Conservation (phyloP, 2,329 filamentous ascomycete genomes). For the Fusarium luffae region DNA sequence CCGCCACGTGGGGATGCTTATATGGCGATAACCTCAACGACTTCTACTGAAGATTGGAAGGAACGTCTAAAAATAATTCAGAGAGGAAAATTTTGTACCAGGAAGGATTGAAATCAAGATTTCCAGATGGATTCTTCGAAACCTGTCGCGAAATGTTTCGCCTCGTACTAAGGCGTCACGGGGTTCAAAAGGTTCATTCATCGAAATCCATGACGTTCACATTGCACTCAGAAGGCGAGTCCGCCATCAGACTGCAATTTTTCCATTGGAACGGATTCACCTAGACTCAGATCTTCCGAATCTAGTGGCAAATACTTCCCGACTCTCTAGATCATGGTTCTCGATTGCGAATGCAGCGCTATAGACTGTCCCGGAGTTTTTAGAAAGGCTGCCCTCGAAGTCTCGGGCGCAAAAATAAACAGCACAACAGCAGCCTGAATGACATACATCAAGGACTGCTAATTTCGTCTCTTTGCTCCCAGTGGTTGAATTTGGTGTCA, state of each 20-base stretch:
- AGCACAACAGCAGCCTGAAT: not conserved
- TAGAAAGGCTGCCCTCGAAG: not conserved
- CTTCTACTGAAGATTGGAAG: not conserved
- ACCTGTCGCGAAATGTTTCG: not conserved
- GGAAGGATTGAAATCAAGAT: not conserved
- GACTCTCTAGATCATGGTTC: not conserved
- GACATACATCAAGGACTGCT: too few species aligned
- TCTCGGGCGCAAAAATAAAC: not conserved
- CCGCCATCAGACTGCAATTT: not conserved
- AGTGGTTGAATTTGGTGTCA: not conserved
- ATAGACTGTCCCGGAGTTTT: not conserved
- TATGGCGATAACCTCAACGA: slow-evolving; percentile 23
- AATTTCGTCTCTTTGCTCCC: not conserved
- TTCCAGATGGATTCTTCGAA: not conserved
- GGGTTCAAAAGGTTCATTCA: not conserved
- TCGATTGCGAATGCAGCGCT: not conserved
- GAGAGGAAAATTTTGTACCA: not conserved
- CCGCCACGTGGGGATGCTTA: slow-evolving; percentile 33
- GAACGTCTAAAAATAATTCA: not conserved
- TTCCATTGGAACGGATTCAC: not conserved
- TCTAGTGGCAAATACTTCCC: slow-evolving; percentile 5
- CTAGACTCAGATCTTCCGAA: not conserved
- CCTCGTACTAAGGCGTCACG: slow-evolving; percentile 10
- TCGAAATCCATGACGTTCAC: slow-evolving; percentile 28
- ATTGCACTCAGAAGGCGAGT: slow-evolving; percentile 2